Evolutionary conservation across 306 rosid genomes (phyloP), one percentile per base, ranked within the genome.

Genomic region (Vachellia collinsii): DNA sequence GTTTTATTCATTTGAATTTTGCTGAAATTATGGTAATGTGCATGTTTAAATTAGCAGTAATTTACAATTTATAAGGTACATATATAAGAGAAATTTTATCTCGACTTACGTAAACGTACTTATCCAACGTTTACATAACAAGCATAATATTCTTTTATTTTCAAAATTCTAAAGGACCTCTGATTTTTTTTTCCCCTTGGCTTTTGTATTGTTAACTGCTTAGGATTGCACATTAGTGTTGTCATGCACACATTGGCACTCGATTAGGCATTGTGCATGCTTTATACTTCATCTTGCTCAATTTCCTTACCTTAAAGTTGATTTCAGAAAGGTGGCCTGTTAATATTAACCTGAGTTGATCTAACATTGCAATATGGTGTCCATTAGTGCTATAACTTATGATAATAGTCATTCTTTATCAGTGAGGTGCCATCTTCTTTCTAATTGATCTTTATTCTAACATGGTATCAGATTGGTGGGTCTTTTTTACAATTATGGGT

Each of bases 381-480:
- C 23, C 37, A 61, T 61, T 5, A 29, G 14, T 50, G 39, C 56
- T 64, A 5, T 29, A 53, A 51, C 42, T 75, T 53, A 56, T 54
- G 44, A 11, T 29, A 29, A 11, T 61, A 12, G 9, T 62, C 11
- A 41, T 23, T 5, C 46, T 58, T 61, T 47, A 48, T 16, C 36
- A 39, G 34, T 76, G 78, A 48, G 11, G 54, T 66, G 58, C 20
- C 8, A 50, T 44, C 42, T 79, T 25, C 42, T 9, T 79, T 44
- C 22, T 56, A 29, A 62, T 76, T 74, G 61, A 4, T 65, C 44
- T 44, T 78, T 80, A 23, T 63, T 74, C 71, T 75, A 37, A 37
- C 70, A 41, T 82, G 47, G 50, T 88, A 6, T 43, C 83, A 90
- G 99, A 77, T 83, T 48, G 72, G 86, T 66, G 81, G 91, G 62